Conservation (phyloP, 257 asterid species). For the Echium plantagineum region DNA sequence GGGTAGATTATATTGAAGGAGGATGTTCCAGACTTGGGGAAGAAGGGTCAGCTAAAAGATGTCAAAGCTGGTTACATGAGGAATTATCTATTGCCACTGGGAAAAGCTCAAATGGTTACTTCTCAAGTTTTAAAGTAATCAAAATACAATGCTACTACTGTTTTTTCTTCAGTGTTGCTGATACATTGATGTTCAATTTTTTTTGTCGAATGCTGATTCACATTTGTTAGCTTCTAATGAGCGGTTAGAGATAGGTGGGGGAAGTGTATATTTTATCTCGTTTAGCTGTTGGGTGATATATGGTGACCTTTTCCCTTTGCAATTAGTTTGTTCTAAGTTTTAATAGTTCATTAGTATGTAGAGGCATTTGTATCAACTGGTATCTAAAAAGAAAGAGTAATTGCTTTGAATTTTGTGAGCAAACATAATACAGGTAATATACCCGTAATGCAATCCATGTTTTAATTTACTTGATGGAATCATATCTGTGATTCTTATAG, state of each 20-base stretch:
- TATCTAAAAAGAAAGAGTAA: neutral
- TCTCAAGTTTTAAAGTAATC: neutral
- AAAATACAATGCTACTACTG: constrained; percentile 7
- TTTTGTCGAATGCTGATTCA: neutral
- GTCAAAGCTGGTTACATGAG: constrained; percentile 87
- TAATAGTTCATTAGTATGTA: too few relatives aligned
- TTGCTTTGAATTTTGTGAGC: too few relatives aligned
- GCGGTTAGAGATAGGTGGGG: too few relatives aligned
- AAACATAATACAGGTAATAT: too few relatives aligned
- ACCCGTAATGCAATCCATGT: neutral
- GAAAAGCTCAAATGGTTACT: constrained; percentile 78
- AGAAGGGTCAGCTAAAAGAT: constrained; percentile 72
- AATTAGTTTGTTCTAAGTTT: too few relatives aligned
- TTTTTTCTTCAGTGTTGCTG: constrained; percentile 7
- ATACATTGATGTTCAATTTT: too few relatives aligned
- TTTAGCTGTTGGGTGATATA: too few relatives aligned
- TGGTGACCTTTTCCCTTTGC: neutral
- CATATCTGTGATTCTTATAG: too few relatives aligned
- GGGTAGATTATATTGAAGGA: constrained; percentile 19
- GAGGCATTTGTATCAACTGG: neutral
- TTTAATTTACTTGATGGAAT: too few relatives aligned
- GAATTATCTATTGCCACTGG: constrained; percentile 65
- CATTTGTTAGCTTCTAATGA: too few relatives aligned
- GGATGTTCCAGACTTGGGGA: constrained; percentile 37
- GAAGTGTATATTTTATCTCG: too few relatives aligned